These are phyloP conservation scores for Trichoderma asperellum DNA, from an alignment of 2,329 filamentous ascomycete genomes.

Conservation along the genomic window DNA sequence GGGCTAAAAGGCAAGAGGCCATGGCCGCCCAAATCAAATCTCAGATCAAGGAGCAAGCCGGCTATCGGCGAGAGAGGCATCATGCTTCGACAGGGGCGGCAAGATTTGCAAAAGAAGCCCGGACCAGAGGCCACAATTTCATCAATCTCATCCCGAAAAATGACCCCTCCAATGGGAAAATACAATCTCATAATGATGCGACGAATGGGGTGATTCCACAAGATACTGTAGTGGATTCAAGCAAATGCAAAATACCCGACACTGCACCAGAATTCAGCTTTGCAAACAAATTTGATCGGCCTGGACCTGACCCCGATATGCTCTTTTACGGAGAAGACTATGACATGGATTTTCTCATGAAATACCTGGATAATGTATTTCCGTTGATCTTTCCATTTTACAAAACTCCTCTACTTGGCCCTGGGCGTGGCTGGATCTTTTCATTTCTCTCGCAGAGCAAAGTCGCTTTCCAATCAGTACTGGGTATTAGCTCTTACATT, in stretches of 20 bases:
- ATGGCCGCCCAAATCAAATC: not conserved
- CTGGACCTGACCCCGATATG: not conserved
- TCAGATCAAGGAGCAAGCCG: not conserved
- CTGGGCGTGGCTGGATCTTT: constrained; percentile 6
- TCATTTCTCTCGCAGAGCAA: not conserved
- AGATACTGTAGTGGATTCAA: not conserved
- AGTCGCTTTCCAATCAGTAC: not conserved
- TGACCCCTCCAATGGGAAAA: not conserved
- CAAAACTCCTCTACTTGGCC: not conserved
- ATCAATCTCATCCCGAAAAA: not conserved
- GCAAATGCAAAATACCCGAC: not conserved
- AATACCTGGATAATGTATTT: constrained; percentile 8
- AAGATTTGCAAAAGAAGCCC: not conserved
- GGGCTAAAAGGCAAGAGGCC: not conserved
- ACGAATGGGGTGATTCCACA: not conserved
- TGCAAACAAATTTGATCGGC: not conserved
- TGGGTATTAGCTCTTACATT: not conserved
- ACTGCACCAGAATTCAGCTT: not conserved
- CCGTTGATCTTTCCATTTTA: not conserved
- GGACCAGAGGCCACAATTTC: not conserved
- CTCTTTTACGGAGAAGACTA: not conserved
- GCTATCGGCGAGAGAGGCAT: not conserved
- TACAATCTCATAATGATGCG: not conserved
- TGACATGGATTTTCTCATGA: not conserved
- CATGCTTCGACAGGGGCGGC: not conserved